Evolutionary conservation across 495 filamentous ascomycete species (phyloP).

Genomic region (Hypomontagnella monticulosa): DNA sequence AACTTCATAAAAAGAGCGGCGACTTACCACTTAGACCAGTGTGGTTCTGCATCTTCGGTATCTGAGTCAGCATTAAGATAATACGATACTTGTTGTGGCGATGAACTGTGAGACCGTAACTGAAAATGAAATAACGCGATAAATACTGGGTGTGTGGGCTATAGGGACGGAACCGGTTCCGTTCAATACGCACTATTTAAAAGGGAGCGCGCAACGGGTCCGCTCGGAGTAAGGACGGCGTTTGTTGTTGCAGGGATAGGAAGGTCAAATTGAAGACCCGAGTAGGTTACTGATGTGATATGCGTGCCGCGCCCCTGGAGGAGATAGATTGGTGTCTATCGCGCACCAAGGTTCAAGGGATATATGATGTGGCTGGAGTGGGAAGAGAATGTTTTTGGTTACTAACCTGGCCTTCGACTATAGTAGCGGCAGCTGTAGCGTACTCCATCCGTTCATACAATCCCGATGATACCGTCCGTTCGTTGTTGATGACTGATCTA

Average conservation of each 20-base stretch:
- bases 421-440: slow-evolving; percentile 17
- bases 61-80: slow-evolving; percentile 43
- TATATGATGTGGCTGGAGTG: slow-evolving; percentile 32
- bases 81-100: slow-evolving; percentile 28
- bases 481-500: no score
- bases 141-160: not conserved
- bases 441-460: slow-evolving; percentile 13
- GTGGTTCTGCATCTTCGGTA: slow-evolving; percentile 38
- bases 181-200: slow-evolving; percentile 39
- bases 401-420: slow-evolving; percentile 23
- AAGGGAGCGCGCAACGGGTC: slow-evolving; percentile 29
- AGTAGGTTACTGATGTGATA: slow-evolving; percentile 2
- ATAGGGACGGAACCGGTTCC: slow-evolving; percentile 35
- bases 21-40: slow-evolving; percentile 34
- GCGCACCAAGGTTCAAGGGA: slow-evolving; percentile 20
- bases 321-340: slow-evolving; percentile 26
- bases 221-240: slow-evolving; percentile 42
- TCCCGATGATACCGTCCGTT: no score
- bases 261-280: slow-evolving; percentile 27
- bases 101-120: slow-evolving; percentile 27
- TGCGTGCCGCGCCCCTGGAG: not conserved
- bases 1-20: slow-evolving; percentile 17
- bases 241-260: slow-evolving; percentile 36
- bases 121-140: not conserved
- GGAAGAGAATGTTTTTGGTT: slow-evolving; percentile 16